Conservation (phyloP, 306 rosid genomes). For the Casuarina glauca region DNA sequence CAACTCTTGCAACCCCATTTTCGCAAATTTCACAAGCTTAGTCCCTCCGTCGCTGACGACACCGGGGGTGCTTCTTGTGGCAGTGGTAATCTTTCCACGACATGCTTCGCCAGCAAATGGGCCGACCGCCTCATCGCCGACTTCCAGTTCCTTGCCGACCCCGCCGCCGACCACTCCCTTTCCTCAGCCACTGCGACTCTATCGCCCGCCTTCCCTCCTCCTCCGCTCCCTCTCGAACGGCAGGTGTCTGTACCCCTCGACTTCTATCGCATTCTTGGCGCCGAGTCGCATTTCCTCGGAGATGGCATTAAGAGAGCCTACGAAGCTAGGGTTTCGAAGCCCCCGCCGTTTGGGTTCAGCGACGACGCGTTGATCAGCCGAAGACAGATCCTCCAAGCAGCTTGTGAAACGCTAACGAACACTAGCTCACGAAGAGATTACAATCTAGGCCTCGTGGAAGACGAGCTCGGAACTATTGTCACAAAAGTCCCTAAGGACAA, state of each 20-base stretch:
- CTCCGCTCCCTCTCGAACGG: slow-evolving; percentile 54
- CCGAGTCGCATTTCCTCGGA: slow-evolving; percentile 85
- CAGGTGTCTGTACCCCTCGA: slow-evolving; percentile 69
- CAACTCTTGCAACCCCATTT: slow-evolving; percentile 12
- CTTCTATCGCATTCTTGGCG: slow-evolving; percentile 76
- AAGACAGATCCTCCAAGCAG: slow-evolving; percentile 84
- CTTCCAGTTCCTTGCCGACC: slow-evolving; percentile 81
- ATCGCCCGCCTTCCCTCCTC: slow-evolving; percentile 42
- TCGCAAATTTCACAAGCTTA: slow-evolving; percentile 32
- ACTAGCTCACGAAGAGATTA: slow-evolving; percentile 72
- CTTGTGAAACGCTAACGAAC: slow-evolving; percentile 87
- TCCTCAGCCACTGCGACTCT: slow-evolving; percentile 44
- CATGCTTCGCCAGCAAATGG: slow-evolving; percentile 83
- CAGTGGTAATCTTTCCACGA: slow-evolving; percentile 17
- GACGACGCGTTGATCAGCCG: slow-evolving; percentile 80
- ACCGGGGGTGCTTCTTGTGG: neutral
- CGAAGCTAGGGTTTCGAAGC: slow-evolving; percentile 83
- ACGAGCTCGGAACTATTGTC: slow-evolving; percentile 57
- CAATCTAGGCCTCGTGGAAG: slow-evolving; percentile 68
- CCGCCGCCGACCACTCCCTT: slow-evolving; percentile 40
- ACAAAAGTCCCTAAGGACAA: slow-evolving; percentile 87
- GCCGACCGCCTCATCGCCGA: slow-evolving; percentile 92
- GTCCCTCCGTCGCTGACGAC: slow-evolving; percentile 13
- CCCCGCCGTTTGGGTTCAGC: slow-evolving; percentile 83
- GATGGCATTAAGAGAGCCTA: slow-evolving; percentile 84